Conservation (phyloP, 2,329 filamentous ascomycete genomes). For the Aspergillus quadrilineatus region DNA sequence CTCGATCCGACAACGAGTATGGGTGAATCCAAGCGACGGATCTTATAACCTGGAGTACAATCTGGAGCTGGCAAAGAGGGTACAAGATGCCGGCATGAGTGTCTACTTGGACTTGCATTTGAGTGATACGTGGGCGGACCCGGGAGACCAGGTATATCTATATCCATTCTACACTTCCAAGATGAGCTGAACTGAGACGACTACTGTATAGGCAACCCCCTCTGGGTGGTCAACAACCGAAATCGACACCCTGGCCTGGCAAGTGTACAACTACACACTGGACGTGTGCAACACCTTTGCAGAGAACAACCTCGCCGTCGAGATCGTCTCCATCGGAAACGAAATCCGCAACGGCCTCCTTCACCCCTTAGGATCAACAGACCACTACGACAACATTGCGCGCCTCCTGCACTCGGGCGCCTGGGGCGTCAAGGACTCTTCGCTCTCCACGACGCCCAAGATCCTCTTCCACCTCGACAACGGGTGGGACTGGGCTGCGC, state of each 20-base stretch:
- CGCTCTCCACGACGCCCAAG: conserved; percentile 57
- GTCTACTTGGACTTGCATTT: conserved; percentile 66
- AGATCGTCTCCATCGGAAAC: conserved; percentile 70
- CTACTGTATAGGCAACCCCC: conserved; percentile 50
- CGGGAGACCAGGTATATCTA: conserved; percentile 55
- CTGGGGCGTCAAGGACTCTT: conserved; percentile 64
- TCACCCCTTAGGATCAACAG: conserved; percentile 62
- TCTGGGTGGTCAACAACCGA: conserved; percentile 61
- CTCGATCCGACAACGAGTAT: conserved; percentile 68
- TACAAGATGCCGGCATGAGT: conserved; percentile 60
- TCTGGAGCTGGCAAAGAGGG: conserved; percentile 64
- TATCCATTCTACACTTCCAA: background rate
- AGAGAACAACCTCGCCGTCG: conserved; percentile 53
- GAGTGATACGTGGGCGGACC: conserved; percentile 71
- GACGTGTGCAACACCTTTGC: conserved; percentile 62
- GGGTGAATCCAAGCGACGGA: conserved; percentile 66
- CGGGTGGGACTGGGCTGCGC: conserved; percentile 68
- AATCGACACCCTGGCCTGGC: conserved; percentile 59
- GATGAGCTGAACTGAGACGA: background rate
- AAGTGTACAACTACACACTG: conserved; percentile 68
- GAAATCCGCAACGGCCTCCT: conserved; percentile 68
- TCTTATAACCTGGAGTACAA: conserved; percentile 71
- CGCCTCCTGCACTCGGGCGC: conserved; percentile 63
- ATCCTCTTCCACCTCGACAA: conserved; percentile 76
- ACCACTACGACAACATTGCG: conserved; percentile 60